Evolutionary conservation across 768 basidiomycete species (phyloP), one percentile per base, ranked within the genome.

Genomic region (Antrodiella citrinella): DNA sequence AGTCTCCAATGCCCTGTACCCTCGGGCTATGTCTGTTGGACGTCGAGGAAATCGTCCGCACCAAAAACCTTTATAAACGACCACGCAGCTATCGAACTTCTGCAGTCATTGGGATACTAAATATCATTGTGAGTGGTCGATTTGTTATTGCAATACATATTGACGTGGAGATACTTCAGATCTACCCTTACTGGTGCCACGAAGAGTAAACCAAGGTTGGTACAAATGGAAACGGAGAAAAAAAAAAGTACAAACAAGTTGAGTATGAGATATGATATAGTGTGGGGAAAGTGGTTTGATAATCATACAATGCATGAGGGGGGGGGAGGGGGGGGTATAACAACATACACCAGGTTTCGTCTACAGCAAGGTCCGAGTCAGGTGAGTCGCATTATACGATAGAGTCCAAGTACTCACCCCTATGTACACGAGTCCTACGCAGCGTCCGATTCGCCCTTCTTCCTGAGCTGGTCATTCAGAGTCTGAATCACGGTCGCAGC

Each of bases 381-480:
- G 30, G 30, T 35, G 30, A 15, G 30, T 15, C 7, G 15, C 15
- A 7, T 7, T 35, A 35, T 7, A 7, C 30, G 15, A 15, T 7
- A 35, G 15, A 15, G 30, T 15, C 7, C 7, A 7, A 12, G 26
- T 10, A 53, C 55, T 54, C 43, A 57, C 58, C 53, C 52, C 20
- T 52, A 53, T 50, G 49, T 35, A 62, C 58, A 61, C 54, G 65
- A 67, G n/a, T n/a, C n/a, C n/a, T n/a, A n/a, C n/a, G n/a, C n/a
- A n/a, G n/a, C n/a, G n/a, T n/a, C n/a, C n/a, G n/a, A n/a, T n/a
- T n/a, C n/a, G n/a, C n/a, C n/a, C n/a, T n/a, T n/a, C n/a, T n/a
- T n/a, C n/a, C n/a, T n/a, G n/a, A n/a, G n/a, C n/a, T n/a, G n/a
- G 65, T 85, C 81, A 65, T 84, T 88, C 50, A 91, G 72, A 62